Percentiles rank a stretch among this genome's conserved stretches.
Evolutionary conservation across 202 grass and related monocot genomes (phyloP).

Genomic region (Saccharum hybrid): DNA sequence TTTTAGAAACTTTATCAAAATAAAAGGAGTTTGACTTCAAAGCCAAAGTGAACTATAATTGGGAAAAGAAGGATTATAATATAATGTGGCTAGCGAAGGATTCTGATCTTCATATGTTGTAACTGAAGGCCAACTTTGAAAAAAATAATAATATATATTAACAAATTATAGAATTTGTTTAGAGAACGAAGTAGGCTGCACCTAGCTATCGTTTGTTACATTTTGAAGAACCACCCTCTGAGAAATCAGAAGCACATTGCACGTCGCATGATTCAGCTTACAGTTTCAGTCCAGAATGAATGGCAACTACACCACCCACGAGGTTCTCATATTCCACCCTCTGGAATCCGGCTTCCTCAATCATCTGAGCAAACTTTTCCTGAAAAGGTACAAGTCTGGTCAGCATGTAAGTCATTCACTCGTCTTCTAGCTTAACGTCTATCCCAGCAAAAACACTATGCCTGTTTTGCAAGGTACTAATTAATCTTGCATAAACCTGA

Average conservation of each 20-base stretch:
- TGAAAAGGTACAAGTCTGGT: neutral
- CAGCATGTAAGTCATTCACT: neutral
- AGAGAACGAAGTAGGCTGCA: neutral
- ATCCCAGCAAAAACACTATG: neutral
- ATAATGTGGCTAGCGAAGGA: too few species aligned
- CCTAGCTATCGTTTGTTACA: neutral
- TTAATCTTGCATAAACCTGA: neutral
- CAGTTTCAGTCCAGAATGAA: slow-evolving; percentile 52
- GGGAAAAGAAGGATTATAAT: too few species aligned
- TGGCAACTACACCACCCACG: slow-evolving; percentile 86
- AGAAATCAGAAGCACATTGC: neutral
- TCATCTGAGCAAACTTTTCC: slow-evolving; percentile 77
- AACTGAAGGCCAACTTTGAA: neutral
- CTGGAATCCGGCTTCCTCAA: slow-evolving; percentile 85
- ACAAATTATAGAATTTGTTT: neutral
- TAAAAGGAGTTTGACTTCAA: too few species aligned
- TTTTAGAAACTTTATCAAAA: too few species aligned
- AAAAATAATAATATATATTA: neutral
- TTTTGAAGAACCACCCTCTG: neutral
- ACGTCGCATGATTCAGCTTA: neutral
- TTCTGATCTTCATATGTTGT: too few species aligned
- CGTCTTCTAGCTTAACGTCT: neutral
- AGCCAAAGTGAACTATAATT: too few species aligned
- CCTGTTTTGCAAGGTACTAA: neutral
- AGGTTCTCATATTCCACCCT: slow-evolving; percentile 93